Percentiles rank a stretch among this genome's conserved stretches.
These are phyloP conservation scores for Trichosporon sp. DNA, from an alignment of 1,284 basidiomycete species.

Conservation along the genomic window DNA sequence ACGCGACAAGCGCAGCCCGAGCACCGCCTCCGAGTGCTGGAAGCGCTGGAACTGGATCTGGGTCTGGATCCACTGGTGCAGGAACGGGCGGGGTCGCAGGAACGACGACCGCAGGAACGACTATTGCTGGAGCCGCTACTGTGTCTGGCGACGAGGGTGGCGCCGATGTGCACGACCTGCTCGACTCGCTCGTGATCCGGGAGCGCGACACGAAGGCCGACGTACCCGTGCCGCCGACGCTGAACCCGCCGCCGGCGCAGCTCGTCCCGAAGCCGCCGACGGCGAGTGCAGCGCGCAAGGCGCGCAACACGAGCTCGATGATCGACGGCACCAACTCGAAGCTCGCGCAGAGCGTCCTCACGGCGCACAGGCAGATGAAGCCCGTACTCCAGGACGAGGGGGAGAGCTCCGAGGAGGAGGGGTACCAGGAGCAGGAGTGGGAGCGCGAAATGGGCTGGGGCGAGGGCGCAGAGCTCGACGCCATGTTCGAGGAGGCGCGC, in stretches of 20 bases:
- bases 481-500: slow-evolving; percentile 24
- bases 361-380: slow-evolving; percentile 17
- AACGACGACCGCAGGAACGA: neutral
- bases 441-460: slow-evolving; percentile 30
- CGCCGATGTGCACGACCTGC: neutral
- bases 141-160: no score
- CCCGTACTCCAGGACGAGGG: slow-evolving; percentile 1
- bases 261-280: neutral
- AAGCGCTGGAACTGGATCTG: no score
- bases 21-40: neutral
- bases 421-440: slow-evolving; percentile 26
- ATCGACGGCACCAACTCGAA: slow-evolving; percentile 15
- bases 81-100: no score
- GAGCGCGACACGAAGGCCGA: neutral
- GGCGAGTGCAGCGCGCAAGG: neutral
- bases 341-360: slow-evolving; percentile 20
- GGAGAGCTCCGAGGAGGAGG: slow-evolving; percentile 20
- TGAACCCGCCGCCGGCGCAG: neutral
- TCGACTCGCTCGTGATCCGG: neutral
- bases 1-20: neutral
- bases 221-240: neutral
- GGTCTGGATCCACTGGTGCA: no score
- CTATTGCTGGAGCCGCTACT: no score
- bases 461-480: slow-evolving; percentile 22
- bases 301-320: slow-evolving; percentile 8